Evolutionary conservation across 768 basidiomycete genomes (phyloP).

Genomic region (Tulasnella sp.): DNA sequence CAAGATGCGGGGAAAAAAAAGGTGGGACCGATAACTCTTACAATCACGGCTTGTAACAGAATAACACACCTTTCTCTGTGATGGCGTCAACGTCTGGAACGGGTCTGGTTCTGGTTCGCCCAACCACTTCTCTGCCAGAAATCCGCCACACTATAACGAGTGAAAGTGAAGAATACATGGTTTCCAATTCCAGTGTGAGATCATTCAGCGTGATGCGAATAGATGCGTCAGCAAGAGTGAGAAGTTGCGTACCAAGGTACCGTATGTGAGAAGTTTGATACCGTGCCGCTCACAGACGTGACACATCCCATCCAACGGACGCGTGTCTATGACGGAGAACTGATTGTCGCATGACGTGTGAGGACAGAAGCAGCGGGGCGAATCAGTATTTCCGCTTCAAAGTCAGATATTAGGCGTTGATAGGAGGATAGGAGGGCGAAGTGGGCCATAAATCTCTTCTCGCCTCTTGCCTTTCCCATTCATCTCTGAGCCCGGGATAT

Average conservation of each 20-base stretch:
- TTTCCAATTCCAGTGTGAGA: background rate
- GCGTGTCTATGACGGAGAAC: constrained; percentile 75
- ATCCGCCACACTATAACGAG: constrained; percentile 60
- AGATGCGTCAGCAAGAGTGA: background rate
- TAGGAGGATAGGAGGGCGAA: too few species aligned
- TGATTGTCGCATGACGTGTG: constrained; percentile 24
- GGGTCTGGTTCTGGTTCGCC: constrained; percentile 54
- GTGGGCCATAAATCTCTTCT: too few species aligned
- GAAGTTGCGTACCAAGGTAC: constrained; percentile 48
- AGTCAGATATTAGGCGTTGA: too few species aligned
- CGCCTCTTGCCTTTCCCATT: too few species aligned
- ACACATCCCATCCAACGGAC: constrained; percentile 65
- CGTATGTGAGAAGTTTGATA: constrained; percentile 70
- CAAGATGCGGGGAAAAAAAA: background rate
- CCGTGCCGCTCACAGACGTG: constrained; percentile 62
- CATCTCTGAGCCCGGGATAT: too few species aligned
- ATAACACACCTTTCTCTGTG: constrained; percentile 59
- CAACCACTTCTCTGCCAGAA: constrained; percentile 69
- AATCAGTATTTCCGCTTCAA: too few species aligned
- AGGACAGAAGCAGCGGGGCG: too few species aligned
- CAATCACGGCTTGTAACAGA: too few species aligned
- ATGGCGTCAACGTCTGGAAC: constrained; percentile 63
- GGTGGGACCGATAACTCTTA: too few species aligned
- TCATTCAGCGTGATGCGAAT: constrained; percentile 6
- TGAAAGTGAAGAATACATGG: background rate